A percentile compares a stretch with the other conserved stretches of the same genome.
Evolutionary conservation across 1,139 yeast species (phyloP).

Genomic region (Sugiyamaella neomexicana): DNA sequence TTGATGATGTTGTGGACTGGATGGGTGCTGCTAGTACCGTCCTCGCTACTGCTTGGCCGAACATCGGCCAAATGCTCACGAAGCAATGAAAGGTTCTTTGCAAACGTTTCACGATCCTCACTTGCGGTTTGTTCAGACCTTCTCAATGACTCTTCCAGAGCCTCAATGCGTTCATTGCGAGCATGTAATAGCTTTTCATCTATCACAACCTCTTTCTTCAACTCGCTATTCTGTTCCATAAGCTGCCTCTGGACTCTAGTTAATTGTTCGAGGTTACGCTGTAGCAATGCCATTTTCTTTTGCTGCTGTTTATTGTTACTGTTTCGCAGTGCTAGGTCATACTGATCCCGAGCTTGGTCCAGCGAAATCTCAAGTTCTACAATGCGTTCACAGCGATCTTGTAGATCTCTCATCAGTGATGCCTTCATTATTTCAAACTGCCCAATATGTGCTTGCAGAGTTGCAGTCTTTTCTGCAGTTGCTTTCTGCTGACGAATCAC

Average conservation of each 20-base stretch:
- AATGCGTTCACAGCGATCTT: conserved; percentile 46
- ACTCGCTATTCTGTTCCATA: conserved; percentile 48
- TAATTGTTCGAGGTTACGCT: conserved; percentile 49
- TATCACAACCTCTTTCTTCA: conserved; percentile 51
- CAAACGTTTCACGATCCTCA: conserved; percentile 56
- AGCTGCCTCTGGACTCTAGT: conserved; percentile 46
- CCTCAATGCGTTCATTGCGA: conserved; percentile 59
- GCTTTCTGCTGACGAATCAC: conserved; percentile 10
- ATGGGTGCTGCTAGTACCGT: neutral
- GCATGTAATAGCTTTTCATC: conserved; percentile 60
- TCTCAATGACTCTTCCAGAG: conserved; percentile 53
- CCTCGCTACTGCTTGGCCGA: conserved; percentile 2
- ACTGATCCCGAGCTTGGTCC: conserved; percentile 44
- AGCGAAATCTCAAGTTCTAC: conserved; percentile 47
- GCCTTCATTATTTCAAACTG: conserved; percentile 40
- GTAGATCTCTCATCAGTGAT: conserved; percentile 46
- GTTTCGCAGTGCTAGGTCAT: conserved; percentile 37
- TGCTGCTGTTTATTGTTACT: conserved; percentile 40
- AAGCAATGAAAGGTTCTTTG: conserved; percentile 49
- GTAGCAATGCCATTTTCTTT: conserved; percentile 44
- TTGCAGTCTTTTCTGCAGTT: conserved; percentile 29
- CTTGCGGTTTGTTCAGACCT: conserved; percentile 54
- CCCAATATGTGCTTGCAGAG: conserved; percentile 31
- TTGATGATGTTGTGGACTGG: conserved; percentile 52
- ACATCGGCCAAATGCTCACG: conserved; percentile 45